Base-by-base conservation (phyloP, 2,329 filamentous ascomycete genomes). In the Cordyceps cateniannulata region DNA sequence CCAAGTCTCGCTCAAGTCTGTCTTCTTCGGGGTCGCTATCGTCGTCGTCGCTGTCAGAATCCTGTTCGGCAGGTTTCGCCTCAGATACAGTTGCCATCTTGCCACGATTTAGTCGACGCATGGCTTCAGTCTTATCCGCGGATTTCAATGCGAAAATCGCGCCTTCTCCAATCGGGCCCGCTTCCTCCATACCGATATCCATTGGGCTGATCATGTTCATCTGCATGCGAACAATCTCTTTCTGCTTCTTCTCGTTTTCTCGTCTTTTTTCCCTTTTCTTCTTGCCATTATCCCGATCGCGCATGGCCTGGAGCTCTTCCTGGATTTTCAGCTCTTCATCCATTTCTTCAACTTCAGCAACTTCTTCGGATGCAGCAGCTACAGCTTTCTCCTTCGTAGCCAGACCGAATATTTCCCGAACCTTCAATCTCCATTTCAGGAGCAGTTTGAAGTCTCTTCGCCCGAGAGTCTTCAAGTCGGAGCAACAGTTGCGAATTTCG, bases 191-290 rank as follows among this genome's bases (percentile, higher is more conserved):
- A 69, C 95, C 95, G 64, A 99, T 96, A 65, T 99, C 95, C 81
- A 91, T 95, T 8, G 95, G 95, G 0, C 92, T 90, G 2, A 88
- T 88, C 95, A 99, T 99, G 76, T 97, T 88, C 79, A 99, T 86
- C 74, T 99, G 95, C 88, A 99, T 89, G 38, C 95, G 87, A n/a
- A 96, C 82, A 63, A 98, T 91, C 65, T 98, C 95, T 67, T 90
- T 95, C 67, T 95, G 90, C 75, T 96, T 98, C 73, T 86, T 86
- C 74, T 99, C 95, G 66, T 99, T 99, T 63, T 96, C 92, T 68
- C 83, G 90, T 65, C 93, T 84, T 66, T 88, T 85, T 69, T 96
- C 90, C 67, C 91, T 88, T 77, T 92, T 96, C 74, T 87, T 93
- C 67, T 87, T 86, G 24, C 87, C 74, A 48, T 77, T 85, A 65